These are phyloP conservation scores for Bryoglossum gracile DNA, from an alignment of 495 filamentous ascomycete species.

Conservation along the genomic window DNA sequence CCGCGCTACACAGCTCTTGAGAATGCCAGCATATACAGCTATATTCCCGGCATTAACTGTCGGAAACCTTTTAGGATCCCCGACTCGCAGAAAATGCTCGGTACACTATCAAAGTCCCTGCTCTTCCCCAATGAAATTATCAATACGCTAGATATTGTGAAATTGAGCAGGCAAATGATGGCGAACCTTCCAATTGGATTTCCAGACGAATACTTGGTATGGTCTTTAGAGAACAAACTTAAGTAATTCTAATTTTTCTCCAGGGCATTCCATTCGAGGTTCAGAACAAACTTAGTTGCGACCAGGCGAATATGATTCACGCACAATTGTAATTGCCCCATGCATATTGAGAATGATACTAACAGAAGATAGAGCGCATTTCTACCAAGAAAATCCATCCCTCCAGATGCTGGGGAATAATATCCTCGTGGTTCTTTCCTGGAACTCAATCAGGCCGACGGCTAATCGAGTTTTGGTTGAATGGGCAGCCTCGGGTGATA, in stretches of 20 bases:
- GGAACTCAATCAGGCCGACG: neutral
- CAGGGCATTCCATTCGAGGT: constrained; percentile 1
- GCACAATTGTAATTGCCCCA: constrained; percentile 2
- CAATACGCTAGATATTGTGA: neutral
- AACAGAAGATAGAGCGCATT: neutral
- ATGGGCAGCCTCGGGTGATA: constrained; percentile 8
- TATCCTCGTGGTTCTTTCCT: constrained; percentile 4
- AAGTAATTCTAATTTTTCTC: neutral
- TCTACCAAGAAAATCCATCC: neutral
- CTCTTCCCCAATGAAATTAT: constrained; percentile 3
- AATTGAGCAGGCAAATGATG: neutral
- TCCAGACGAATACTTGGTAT: constrained; percentile 5
- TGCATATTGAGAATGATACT: neutral
- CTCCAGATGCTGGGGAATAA: constrained; percentile 6
- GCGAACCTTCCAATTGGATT: constrained; percentile 3
- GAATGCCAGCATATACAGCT: constrained; percentile 1
- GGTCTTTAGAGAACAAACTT: neutral
- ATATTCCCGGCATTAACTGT: neutral
- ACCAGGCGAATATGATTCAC: neutral
- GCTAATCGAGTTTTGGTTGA: constrained; percentile 3
- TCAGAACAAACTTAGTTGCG: neutral
- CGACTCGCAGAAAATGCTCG: constrained; percentile 6
- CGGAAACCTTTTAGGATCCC: neutral
- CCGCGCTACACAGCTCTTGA: neutral
- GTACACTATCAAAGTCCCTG: constrained; percentile 5